These are phyloP conservation scores for Dryas alaskensis DNA, from an alignment of 306 rosid species.

Conservation along the genomic window DNA sequence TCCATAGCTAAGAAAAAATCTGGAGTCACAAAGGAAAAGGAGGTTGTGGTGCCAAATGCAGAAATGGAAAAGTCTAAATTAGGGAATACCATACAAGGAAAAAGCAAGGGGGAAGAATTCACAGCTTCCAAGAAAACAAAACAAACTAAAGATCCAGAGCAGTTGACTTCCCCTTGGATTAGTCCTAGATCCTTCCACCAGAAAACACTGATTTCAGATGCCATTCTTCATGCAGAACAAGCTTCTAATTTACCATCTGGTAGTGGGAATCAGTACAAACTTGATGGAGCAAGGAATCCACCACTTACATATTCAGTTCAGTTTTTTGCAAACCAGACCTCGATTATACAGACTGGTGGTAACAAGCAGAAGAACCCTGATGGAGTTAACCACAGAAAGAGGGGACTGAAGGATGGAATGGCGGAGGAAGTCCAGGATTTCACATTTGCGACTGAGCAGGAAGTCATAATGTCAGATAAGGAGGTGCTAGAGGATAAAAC, in stretches of 20 bases:
- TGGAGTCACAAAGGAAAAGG: slow-evolving; percentile 42
- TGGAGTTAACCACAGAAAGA: slow-evolving; percentile 39
- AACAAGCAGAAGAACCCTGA: slow-evolving; percentile 42
- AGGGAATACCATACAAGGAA: slow-evolving; percentile 35
- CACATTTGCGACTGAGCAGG: slow-evolving; percentile 43
- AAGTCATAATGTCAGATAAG: slow-evolving; percentile 39
- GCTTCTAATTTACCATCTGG: slow-evolving; percentile 40
- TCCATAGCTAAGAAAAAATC: slow-evolving; percentile 39
- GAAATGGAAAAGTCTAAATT: slow-evolving; percentile 38
- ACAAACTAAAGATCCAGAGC: slow-evolving; percentile 40
- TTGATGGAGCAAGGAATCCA: slow-evolving; percentile 39
- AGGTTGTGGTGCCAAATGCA: slow-evolving; percentile 34
- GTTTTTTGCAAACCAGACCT: slow-evolving; percentile 39
- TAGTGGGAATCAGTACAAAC: slow-evolving; percentile 33
- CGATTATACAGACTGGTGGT: slow-evolving; percentile 37
- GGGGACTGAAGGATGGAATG: slow-evolving; percentile 41
- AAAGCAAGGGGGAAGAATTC: slow-evolving; percentile 36
- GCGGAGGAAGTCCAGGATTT: slow-evolving; percentile 44
- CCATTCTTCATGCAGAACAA: slow-evolving; percentile 41
- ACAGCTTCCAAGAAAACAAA: slow-evolving; percentile 35
- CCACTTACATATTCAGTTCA: slow-evolving; percentile 37
- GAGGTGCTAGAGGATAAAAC: slow-evolving; percentile 32
- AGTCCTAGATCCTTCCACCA: slow-evolving; percentile 39
- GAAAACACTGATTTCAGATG: slow-evolving; percentile 39
- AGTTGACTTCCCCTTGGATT: slow-evolving; percentile 46